These are phyloP conservation scores for Xerocomus minutiporus DNA, from an alignment of 1,284 basidiomycete species.

Conservation along the genomic window DNA sequence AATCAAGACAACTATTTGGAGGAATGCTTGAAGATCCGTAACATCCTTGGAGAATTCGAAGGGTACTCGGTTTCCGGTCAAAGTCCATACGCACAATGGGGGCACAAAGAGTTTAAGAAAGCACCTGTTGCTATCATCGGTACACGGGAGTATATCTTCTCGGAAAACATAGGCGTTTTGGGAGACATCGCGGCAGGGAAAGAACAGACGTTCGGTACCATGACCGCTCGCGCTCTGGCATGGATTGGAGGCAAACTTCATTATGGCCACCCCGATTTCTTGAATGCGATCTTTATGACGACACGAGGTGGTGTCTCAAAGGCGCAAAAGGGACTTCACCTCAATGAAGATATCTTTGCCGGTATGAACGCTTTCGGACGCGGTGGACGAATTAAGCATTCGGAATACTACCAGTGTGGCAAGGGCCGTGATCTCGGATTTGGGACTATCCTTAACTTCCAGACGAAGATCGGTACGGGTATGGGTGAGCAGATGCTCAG, in stretches of 20 bases:
- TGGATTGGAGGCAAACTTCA: conserved; percentile 99
- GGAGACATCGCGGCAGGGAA: conserved; percentile 99
- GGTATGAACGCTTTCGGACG: conserved; percentile 99
- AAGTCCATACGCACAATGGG: conserved; percentile 94
- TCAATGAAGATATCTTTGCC: conserved; percentile 99
- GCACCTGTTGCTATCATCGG: conserved; percentile 96
- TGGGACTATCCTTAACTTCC: conserved; percentile 99
- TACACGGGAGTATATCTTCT: conserved; percentile 99
- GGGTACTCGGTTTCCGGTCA: conserved; percentile 88
- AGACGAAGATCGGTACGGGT: conserved; percentile 99
- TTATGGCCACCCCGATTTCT: conserved; percentile 98
- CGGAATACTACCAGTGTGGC: conserved; percentile 98
- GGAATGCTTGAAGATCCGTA: conserved; percentile 98
- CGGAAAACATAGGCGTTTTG: conserved; percentile 98
- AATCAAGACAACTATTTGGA: conserved; percentile 99
- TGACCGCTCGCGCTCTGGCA: conserved; percentile 92
- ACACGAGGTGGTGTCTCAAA: conserved; percentile 99
- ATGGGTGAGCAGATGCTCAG: conserved; percentile 99
- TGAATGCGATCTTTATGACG: conserved; percentile 97
- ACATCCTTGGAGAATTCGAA: conserved; percentile 97
- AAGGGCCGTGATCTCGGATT: conserved; percentile 99
- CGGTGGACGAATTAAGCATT: conserved; percentile 98
- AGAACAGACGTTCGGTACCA: conserved; percentile 99
- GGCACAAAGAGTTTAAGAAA: conserved; percentile 87
- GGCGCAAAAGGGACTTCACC: conserved; percentile 96